Percentiles rank a stretch among this genome's conserved stretches.
These are phyloP conservation scores for Chaetomiaceae sp. DNA, from an alignment of 2,329 filamentous ascomycete genomes.

Conservation along the genomic window DNA sequence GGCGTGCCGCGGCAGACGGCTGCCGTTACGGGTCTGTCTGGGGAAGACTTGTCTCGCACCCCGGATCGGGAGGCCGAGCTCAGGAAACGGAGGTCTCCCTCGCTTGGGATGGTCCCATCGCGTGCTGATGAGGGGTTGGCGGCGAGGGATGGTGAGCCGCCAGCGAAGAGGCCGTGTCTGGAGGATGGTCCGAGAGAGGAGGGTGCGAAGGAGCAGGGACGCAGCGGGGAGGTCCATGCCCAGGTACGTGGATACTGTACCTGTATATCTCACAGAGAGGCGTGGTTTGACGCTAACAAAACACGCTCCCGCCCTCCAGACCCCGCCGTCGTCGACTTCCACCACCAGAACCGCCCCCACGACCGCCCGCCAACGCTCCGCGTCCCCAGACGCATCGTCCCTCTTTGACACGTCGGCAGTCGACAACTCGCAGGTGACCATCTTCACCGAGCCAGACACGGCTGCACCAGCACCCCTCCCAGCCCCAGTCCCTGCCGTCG, in stretches of 20 bases:
- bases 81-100: constrained; percentile 27
- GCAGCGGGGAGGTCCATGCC: no score
- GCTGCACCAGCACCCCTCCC: not conserved
- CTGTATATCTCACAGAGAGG: no score
- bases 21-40: no score
- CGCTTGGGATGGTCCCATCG: constrained; percentile 16
- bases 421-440: constrained; percentile 46
- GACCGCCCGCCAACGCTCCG: constrained; percentile 13
- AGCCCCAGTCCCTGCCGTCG: not conserved
- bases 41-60: not conserved
- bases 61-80: constrained; percentile 8
- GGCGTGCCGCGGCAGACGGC: not conserved
- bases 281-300: no score
- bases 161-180: constrained; percentile 16
- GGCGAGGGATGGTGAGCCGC: not conserved
- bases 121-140: not conserved
- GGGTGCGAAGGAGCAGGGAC: no score
- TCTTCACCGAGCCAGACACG: constrained; percentile 46
- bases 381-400: constrained; percentile 42
- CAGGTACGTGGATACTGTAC: no score
- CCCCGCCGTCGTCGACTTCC: constrained; percentile 26
- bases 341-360: constrained; percentile 5
- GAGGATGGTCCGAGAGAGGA: not conserved
- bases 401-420: constrained; percentile 46
- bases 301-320: no score